Conservation (phyloP, 805 yeast species). For the Lachancea sp. region DNA sequence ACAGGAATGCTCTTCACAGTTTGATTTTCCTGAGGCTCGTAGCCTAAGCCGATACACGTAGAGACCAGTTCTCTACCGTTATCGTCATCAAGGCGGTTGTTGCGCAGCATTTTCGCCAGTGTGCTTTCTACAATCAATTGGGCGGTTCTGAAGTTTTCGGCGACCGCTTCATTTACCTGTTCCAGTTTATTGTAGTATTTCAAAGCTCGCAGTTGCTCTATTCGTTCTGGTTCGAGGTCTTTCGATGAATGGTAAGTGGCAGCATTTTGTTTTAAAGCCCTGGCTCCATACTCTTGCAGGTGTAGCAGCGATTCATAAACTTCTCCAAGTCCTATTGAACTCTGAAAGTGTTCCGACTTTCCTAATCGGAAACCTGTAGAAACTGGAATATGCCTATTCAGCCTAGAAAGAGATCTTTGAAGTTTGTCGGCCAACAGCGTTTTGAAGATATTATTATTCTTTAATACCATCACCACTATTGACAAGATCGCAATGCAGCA, state of each 20-base stretch:
- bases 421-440: constrained; percentile 17
- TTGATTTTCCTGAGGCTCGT: neutral
- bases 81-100: constrained; percentile 8
- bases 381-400: constrained; percentile 8
- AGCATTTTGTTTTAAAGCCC: constrained; percentile 20
- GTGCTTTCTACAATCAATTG: constrained; percentile 39
- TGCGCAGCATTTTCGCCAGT: constrained; percentile 24
- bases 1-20: constrained; percentile 14
- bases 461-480: constrained; percentile 18
- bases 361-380: constrained; percentile 15
- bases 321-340: constrained; percentile 11
- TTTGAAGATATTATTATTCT: constrained; percentile 19
- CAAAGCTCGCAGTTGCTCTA: constrained; percentile 32
- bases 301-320: constrained; percentile 13
- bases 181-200: constrained; percentile 52
- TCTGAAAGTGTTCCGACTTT: constrained; percentile 6
- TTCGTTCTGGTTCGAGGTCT: constrained; percentile 8
- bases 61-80: constrained; percentile 40
- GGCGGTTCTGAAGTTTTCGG: constrained; percentile 43
- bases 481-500: constrained; percentile 15
- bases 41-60: constrained; percentile 30
- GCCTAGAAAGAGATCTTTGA: constrained; percentile 14
- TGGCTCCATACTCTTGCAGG: constrained; percentile 16
- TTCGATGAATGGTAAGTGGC: constrained; percentile 18
- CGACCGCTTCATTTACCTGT: constrained; percentile 42